Base-by-base conservation (phyloP, 2,329 filamentous ascomycete genomes). In the Corniculantispora saksenae region DNA sequence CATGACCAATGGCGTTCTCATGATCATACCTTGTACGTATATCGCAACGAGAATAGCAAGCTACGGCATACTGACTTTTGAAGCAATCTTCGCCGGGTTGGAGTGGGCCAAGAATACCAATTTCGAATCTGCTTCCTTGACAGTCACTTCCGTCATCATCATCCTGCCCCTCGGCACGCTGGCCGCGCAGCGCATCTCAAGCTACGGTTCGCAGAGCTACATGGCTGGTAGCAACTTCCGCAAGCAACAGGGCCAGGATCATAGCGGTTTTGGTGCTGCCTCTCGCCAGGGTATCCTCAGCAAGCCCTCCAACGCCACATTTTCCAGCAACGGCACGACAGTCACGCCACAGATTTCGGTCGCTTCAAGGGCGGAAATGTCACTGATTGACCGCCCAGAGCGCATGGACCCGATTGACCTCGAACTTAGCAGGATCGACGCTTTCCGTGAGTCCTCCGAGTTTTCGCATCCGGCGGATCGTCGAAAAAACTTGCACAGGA, bases 1-100 rank as follows among this genome's bases (percentile, higher is more conserved):
- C 59, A 82, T 86, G 69, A 83, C 83, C 57, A 86, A 87, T 45
- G 84, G 83, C 13, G 68, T 85, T 1, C 75, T 87, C 62, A 86
- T 87, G 85, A 68, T 85, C 19, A 72, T 85, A 12, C 84, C 84
- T n/a, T 81, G 84, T 86, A 73, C 55, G 78, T 23, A 17, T 23
- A 27, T 12, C 23, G 12, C n/a, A 53, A 3, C 19, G 38, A 15
- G 19, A 59, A 40, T 21, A 19, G 7, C 1, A 40, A 25, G 19
- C 5, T 7, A 23, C 32, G 2, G 29, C 3, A 19, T 3, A 58
- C 64, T 68, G 45, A 66, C 58, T 17, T 19, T 23, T 61, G 0
- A n/a, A 86, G 84, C 81, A 63, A 69, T 86, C 64, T 86, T 87
- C 67, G 78, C 82, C 1, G 78, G 76, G 4, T 73, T 87, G 3